These are phyloP conservation scores for Papiliotrema flavescens DNA, from an alignment of 1,284 basidiomycete genomes.

Conservation along the genomic window DNA sequence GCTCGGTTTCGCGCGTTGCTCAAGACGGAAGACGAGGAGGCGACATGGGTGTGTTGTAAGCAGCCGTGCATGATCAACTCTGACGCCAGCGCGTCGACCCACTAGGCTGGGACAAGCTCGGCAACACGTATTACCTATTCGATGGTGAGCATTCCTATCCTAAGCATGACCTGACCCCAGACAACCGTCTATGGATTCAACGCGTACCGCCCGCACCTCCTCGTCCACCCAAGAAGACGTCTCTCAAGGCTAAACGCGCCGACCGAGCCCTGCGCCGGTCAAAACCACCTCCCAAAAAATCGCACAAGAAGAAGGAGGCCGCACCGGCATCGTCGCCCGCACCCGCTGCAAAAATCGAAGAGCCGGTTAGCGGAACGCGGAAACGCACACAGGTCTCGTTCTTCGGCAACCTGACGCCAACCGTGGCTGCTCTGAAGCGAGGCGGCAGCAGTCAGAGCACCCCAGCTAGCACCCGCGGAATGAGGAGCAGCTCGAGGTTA, in stretches of 20 bases:
- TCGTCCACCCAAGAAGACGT: constrained; percentile 34
- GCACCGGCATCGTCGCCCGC: constrained; percentile 11
- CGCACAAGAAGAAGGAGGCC: constrained; percentile 21
- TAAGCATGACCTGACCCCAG: constrained; percentile 15
- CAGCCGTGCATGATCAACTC: neutral
- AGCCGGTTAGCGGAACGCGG: constrained; percentile 21
- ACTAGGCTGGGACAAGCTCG: constrained; percentile 53
- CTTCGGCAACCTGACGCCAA: constrained; percentile 40
- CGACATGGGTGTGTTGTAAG: constrained; percentile 49
- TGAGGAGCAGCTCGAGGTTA: constrained; percentile 14
- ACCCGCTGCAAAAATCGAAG: constrained; percentile 11
- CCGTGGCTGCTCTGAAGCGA: constrained; percentile 34
- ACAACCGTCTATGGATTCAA: constrained; percentile 58
- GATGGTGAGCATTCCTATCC: constrained; percentile 45
- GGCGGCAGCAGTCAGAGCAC: constrained; percentile 9
- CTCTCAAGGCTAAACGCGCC: constrained; percentile 36
- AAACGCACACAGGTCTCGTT: constrained; percentile 35
- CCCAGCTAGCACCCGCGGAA: constrained; percentile 5
- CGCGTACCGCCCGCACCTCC: constrained; percentile 44
- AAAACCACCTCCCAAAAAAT: constrained; percentile 18
- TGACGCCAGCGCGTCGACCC: constrained; percentile 52
- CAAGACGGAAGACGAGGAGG: constrained; percentile 52
- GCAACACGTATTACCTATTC: constrained; percentile 56
- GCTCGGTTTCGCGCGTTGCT: constrained; percentile 53
- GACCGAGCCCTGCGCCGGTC: constrained; percentile 22